Conservation (phyloP, 2,329 filamentous ascomycete genomes). For the Fusarium coffeatum region DNA sequence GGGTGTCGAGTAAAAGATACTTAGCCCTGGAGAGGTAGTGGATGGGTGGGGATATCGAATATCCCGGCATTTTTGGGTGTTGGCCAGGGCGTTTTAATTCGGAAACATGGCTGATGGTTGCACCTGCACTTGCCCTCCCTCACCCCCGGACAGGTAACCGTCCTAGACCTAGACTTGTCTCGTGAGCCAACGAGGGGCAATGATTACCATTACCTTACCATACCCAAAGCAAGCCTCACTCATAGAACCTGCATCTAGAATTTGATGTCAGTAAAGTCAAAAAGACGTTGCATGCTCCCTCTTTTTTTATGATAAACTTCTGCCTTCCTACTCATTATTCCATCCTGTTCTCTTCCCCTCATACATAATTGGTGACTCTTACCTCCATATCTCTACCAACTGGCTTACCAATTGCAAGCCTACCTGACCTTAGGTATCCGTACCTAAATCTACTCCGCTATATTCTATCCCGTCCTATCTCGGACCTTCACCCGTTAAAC, state of each 20-base stretch:
- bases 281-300: slow-evolving; percentile 17
- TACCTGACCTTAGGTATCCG: background rate
- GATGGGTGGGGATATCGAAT: slow-evolving; percentile 1
- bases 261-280: slow-evolving; percentile 1
- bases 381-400: background rate
- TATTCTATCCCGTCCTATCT: slow-evolving; percentile 11
- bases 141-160: background rate
- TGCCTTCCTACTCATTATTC: background rate
- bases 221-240: slow-evolving; percentile 34
- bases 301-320: slow-evolving; percentile 12
- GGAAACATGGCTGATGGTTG: slow-evolving; percentile 34
- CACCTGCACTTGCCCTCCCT: slow-evolving; percentile 5
- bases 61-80: slow-evolving; percentile 20
- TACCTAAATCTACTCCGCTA: slow-evolving; percentile 13
- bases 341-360: slow-evolving; percentile 8
- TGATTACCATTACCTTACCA: slow-evolving; percentile 21
- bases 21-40: background rate
- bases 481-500: slow-evolving; percentile 1
- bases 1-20: background rate
- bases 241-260: background rate
- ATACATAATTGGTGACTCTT: slow-evolving; percentile 18
- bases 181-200: slow-evolving; percentile 40
- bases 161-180: slow-evolving; percentile 19
- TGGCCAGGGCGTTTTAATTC: slow-evolving; percentile 16
- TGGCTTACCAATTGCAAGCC: slow-evolving; percentile 26